Base-by-base conservation (phyloP, 2,329 filamentous ascomycete species). In the Zymoseptoria passerinii region DNA sequence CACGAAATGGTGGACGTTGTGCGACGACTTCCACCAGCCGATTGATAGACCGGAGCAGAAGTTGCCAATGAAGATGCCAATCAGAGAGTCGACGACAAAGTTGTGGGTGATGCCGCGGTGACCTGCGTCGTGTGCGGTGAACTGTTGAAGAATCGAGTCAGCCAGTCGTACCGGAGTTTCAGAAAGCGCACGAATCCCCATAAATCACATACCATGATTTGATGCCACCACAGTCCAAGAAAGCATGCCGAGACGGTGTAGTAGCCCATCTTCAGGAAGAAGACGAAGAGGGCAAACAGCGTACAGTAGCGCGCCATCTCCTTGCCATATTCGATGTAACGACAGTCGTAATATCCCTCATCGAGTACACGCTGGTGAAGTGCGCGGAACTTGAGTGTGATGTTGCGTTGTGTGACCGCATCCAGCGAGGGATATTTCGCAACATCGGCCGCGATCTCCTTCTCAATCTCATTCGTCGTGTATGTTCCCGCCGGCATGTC, bases 1-100 rank as follows among this genome's bases (percentile, higher is more conserved):
- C 57, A 87, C 74, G 2, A 87, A 77, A 64, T 87, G 84, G 69
- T 87, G 84, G 2, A 87, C 82, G 57, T 87, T 87, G 74, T 87
- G 84, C 55, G 80, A 85, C 66, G 81, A 81, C 75, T 87, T 87
- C 84, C 84, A 87, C 84, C 84, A 87, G 18, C 84, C 83, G 56
- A 87, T 83, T 2, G 82, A 85, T 18, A 87, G 75, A 40, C 84
- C 84, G 62, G 83, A 85, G 74, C 82, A 83, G 65, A 86, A 84
- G 67, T 86, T 83, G 51, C 81, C 84, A 40, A 87, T 76, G 65
- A 86, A 83, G 59, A 84, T 78, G 52, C 78, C 84, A 56, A 87
- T 83, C 3, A 85, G 66, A 0, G 81, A 83, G 67, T 87, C 84
- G 18, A 75, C 64, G 2, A 77, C 72, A 62, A 85, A 85, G 67